Evolutionary conservation across 768 basidiomycete genomes (phyloP).

Genomic region (Podaxis carcinomalis): DNA sequence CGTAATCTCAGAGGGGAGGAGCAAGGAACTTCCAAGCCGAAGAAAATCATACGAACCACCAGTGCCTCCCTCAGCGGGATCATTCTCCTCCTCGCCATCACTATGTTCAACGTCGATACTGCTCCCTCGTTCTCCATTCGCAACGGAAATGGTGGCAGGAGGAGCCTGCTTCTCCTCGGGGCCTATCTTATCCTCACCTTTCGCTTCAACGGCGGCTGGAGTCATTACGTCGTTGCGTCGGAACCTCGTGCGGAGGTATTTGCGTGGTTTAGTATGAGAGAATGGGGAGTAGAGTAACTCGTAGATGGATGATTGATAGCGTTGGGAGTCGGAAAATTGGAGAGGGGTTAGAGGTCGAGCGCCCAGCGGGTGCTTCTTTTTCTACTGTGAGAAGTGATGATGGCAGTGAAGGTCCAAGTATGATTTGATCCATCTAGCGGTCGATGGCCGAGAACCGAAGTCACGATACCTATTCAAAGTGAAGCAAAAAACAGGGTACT

Average conservation of each 20-base stretch:
- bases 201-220: neutral
- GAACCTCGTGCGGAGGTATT: neutral
- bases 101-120: slow-evolving; percentile 16
- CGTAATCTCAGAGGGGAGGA: neutral
- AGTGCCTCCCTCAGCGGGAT: slow-evolving; percentile 19
- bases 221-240: neutral
- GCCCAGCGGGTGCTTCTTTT: neutral
- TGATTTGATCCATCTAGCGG: neutral
- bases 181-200: neutral
- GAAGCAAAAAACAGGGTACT: neutral
- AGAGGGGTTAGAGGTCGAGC: neutral
- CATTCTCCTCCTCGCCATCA: slow-evolving; percentile 18
- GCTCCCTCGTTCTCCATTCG: neutral
- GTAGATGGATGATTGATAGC: neutral
- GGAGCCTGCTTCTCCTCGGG: neutral
- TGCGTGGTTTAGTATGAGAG: neutral
- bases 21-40: neutral
- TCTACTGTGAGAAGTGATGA: neutral
- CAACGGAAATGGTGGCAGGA: neutral
- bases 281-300: neutral
- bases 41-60: slow-evolving; percentile 11
- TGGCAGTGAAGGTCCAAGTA: neutral
- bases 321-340: neutral
- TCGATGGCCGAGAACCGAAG: neutral
- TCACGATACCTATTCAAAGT: neutral